phyloP scores from a whole-genome alignment of 164 flowering plant genomes.

The Echeveria elegans region DNA sequence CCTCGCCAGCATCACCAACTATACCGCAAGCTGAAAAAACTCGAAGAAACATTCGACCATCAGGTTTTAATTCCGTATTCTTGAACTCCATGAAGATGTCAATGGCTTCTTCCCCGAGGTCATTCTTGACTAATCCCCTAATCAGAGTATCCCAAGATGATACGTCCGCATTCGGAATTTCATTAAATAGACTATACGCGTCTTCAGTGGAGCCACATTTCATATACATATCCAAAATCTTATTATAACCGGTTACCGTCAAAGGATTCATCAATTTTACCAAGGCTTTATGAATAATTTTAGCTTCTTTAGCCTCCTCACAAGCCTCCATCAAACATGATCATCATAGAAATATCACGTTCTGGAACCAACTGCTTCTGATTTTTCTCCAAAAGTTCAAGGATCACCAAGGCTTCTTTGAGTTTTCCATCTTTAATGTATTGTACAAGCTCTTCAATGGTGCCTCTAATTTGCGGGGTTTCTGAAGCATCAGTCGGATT shows the following conservation, averaged over 20 bases:
- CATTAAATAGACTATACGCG: conserved; percentile 1
- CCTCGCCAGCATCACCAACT: conserved; percentile 3
- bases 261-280: neutral
- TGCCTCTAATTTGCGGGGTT: neutral
- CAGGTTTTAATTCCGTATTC: conserved; percentile 3
- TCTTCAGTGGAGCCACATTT: conserved; percentile 10
- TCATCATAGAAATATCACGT: neutral
- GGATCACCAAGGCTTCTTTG: conserved; percentile 8
- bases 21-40: conserved; percentile 6
- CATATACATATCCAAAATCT: conserved; percentile 4
- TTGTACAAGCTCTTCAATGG: conserved; percentile 8
- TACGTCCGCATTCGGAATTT: neutral
- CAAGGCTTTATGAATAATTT: neutral
- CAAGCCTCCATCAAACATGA: conserved; percentile 9
- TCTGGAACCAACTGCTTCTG: neutral
- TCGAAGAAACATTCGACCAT: conserved; percentile 2
- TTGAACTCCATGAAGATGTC: conserved; percentile 4
- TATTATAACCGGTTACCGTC: neutral
- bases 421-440: conserved; percentile 3
- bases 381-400: conserved; percentile 1
- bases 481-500: neutral
- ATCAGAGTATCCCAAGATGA: conserved; percentile 6
- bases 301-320: conserved; percentile 8
- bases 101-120: conserved; percentile 10
- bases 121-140: conserved; percentile 4